Conservation (phyloP, 202 grass and related monocot species). For the Setaria viridis region DNA sequence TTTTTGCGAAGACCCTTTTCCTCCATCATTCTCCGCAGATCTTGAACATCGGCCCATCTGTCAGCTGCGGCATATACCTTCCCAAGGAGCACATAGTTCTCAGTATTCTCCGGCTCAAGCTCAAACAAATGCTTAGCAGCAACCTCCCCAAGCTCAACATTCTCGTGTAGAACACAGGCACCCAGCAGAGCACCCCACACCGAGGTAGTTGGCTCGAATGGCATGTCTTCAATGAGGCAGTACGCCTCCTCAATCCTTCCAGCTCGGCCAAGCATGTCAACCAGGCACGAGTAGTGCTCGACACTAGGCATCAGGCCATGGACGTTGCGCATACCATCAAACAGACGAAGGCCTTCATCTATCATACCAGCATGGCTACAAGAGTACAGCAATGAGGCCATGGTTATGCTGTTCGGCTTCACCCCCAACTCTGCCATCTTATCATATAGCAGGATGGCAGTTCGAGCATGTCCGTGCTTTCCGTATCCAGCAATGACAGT, state of each 20-base stretch:
- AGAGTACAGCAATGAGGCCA: constrained; percentile 71
- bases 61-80: constrained; percentile 71
- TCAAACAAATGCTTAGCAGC: constrained; percentile 67
- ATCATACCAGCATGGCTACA: constrained; percentile 82
- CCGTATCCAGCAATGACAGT: constrained; percentile 78
- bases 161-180: constrained; percentile 75
- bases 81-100: constrained; percentile 76
- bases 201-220: constrained; percentile 58
- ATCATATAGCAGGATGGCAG: constrained; percentile 65
- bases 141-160: constrained; percentile 78
- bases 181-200: constrained; percentile 77
- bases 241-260: constrained; percentile 83
- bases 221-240: constrained; percentile 66
- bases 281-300: constrained; percentile 82
- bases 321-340: constrained; percentile 54
- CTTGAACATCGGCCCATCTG: constrained; percentile 62
- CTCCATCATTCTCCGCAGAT: constrained; percentile 64
- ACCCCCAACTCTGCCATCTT: constrained; percentile 65
- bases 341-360: constrained; percentile 71
- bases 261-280: constrained; percentile 83
- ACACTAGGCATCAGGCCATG: constrained; percentile 66
- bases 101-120: constrained; percentile 64
- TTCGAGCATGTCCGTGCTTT: constrained; percentile 66
- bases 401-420: constrained; percentile 71
- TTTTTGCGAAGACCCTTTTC: constrained; percentile 66